Conservation (phyloP, 176 grass and related monocot species). For the Juncus inflexus region DNA sequence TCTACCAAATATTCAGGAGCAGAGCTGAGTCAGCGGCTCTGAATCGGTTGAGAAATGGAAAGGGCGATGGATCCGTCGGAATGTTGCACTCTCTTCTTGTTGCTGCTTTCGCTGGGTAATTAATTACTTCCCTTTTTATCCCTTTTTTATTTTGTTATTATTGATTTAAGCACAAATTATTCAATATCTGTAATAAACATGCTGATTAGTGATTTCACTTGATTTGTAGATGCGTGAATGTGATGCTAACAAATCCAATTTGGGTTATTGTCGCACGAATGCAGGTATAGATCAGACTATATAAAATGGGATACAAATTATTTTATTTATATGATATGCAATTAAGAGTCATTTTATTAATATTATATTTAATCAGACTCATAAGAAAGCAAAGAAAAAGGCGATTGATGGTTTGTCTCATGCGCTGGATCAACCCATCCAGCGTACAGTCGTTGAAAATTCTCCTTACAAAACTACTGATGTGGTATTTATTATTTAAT, state of each 20-base stretch:
- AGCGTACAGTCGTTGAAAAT: conserved; percentile 44
- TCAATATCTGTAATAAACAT: background rate
- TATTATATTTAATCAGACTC: conserved; percentile 48
- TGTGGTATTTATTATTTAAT: conserved; percentile 41
- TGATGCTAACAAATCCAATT: conserved; percentile 90
- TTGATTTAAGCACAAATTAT: no score
- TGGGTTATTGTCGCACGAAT: conserved; percentile 87
- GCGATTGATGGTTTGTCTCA: conserved; percentile 32
- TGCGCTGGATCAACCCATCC: conserved; percentile 35
- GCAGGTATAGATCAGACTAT: conserved; percentile 48
- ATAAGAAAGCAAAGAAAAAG: conserved; percentile 61
- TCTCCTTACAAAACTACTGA: conserved; percentile 55
- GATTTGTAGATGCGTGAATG: conserved; percentile 77
- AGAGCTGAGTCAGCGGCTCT: conserved; percentile 57
- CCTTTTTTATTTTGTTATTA: background rate
- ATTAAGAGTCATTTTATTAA: conserved; percentile 7
- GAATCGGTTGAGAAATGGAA: conserved; percentile 42
- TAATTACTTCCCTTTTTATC: background rate
- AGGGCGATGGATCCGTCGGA: conserved; percentile 88
- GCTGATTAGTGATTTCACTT: conserved; percentile 7
- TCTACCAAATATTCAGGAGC: conserved; percentile 92
- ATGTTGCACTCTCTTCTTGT: conserved; percentile 81
- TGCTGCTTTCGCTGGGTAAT: conserved; percentile 79
- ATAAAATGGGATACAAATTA: background rate
- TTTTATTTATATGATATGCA: background rate